Conservation (phyloP, 1,284 basidiomycete species). For the Pholiota adiposa region DNA sequence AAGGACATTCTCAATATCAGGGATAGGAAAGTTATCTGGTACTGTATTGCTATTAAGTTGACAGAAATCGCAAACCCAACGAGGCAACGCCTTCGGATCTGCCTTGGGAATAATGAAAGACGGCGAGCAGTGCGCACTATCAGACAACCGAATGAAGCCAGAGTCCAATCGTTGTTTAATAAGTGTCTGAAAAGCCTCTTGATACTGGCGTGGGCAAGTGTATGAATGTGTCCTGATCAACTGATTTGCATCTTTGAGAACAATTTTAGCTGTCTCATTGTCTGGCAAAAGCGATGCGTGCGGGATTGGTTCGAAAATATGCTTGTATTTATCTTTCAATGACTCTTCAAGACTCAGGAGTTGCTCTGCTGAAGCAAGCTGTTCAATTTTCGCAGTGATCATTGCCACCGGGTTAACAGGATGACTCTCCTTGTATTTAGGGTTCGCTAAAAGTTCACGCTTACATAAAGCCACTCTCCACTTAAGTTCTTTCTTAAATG, state of each 20-base stretch:
- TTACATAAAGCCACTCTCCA: background rate
- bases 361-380: too few species aligned
- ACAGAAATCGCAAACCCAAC: constrained; percentile 46
- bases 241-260: constrained; percentile 16
- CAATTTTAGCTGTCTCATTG: constrained; percentile 12
- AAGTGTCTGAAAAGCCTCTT: constrained; percentile 27
- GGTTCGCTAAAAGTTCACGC: background rate
- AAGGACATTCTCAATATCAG: constrained; percentile 40
- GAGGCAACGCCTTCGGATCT: constrained; percentile 35
- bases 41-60: constrained; percentile 40
- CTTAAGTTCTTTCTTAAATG: background rate
- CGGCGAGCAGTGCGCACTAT: constrained; percentile 32
- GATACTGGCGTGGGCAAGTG: constrained; percentile 28
- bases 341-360: background rate
- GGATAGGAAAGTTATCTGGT: constrained; percentile 39
- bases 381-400: constrained; percentile 9
- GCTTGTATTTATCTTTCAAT: constrained; percentile 23
- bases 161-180: constrained; percentile 32
- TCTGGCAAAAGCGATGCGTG: constrained; percentile 18
- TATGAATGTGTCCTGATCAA: constrained; percentile 19
- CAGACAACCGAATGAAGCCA: constrained; percentile 35
- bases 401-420: background rate
- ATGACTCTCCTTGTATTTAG: background rate
- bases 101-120: constrained; percentile 43
- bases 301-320: constrained; percentile 19